Evolutionary conservation across 2,329 filamentous ascomycete species (phyloP).

Genomic region (Penicillium polonicum): DNA sequence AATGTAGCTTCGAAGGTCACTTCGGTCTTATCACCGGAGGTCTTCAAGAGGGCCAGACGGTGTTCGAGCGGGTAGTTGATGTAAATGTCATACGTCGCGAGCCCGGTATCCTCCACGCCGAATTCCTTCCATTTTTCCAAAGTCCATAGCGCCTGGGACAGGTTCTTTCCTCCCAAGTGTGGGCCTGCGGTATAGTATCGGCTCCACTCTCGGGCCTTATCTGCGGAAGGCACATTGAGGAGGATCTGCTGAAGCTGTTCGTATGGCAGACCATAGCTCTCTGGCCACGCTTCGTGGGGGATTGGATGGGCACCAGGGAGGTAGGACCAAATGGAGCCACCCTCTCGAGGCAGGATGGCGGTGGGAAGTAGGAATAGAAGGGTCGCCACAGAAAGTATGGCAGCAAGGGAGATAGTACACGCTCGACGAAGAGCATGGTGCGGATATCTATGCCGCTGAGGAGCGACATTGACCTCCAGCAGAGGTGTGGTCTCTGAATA

Average conservation of each 20-base stretch:
- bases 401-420: conserved; percentile 43
- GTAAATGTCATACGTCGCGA: conserved; percentile 72
- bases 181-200: conserved; percentile 73
- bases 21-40: conserved; percentile 43
- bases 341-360: conserved; percentile 38
- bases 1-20: conserved; percentile 77
- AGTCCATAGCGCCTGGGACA: conserved; percentile 75
- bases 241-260: conserved; percentile 57
- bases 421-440: conserved; percentile 44
- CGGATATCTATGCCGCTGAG: conserved; percentile 42
- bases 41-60: conserved; percentile 64
- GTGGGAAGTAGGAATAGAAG: conserved; percentile 45
- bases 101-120: conserved; percentile 57
- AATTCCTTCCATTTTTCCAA: conserved; percentile 70
- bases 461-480: conserved; percentile 42
- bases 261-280: conserved; percentile 50
- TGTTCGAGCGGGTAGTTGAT: conserved; percentile 75
- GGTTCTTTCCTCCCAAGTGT: conserved; percentile 75
- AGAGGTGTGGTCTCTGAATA: conserved; percentile 44
- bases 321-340: conserved; percentile 42
- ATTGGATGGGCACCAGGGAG: conserved; percentile 41
- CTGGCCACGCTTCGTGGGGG: conserved; percentile 43
- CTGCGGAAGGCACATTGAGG: conserved; percentile 53
- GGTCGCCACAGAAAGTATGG: conserved; percentile 39
- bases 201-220: conserved; percentile 68